A percentile compares a stretch with the other conserved stretches of the same genome.
Evolutionary conservation across 495 filamentous ascomycete species (phyloP).

Genomic region (Hypomontagnella monticulosa): DNA sequence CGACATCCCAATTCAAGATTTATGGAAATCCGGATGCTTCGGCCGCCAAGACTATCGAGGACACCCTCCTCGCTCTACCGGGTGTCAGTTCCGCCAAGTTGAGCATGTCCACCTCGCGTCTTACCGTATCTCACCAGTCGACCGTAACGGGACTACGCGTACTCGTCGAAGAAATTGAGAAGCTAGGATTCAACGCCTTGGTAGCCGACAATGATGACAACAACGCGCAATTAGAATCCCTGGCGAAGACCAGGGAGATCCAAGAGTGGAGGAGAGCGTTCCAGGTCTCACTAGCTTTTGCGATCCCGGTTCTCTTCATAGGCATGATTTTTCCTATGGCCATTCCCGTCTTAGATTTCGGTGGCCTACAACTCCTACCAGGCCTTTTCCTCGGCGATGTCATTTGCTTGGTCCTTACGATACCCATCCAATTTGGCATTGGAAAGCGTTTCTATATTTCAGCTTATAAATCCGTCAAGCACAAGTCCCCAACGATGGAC

Average conservation of each 20-base stretch:
- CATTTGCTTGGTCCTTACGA: slow-evolving; percentile 80
- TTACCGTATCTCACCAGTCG: slow-evolving; percentile 75
- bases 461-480: slow-evolving; percentile 89
- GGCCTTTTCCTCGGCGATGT: slow-evolving; percentile 91
- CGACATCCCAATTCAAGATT: slow-evolving; percentile 78
- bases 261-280: slow-evolving; percentile 89
- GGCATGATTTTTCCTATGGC: slow-evolving; percentile 91
- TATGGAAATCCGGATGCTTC: slow-evolving; percentile 79
- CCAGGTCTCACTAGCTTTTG: slow-evolving; percentile 76
- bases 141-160: slow-evolving; percentile 77
- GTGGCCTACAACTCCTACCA: slow-evolving; percentile 67
- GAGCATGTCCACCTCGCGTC: slow-evolving; percentile 71
- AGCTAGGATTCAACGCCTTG: slow-evolving; percentile 83
- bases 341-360: slow-evolving; percentile 76
- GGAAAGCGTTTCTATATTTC: slow-evolving; percentile 91
- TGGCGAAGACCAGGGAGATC: slow-evolving; percentile 96
- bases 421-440: slow-evolving; percentile 96
- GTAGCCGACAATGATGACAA: slow-evolving; percentile 93
- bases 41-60: slow-evolving; percentile 76
- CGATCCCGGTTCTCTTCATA: slow-evolving; percentile 89
- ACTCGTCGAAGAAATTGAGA: slow-evolving; percentile 84
- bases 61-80: slow-evolving; percentile 67
- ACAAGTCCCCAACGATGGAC: slow-evolving; percentile 95
- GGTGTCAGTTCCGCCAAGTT: slow-evolving; percentile 80
- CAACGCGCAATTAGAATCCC: slow-evolving; percentile 93